Evolutionary conservation across 257 asterid genomes (phyloP), one percentile per base, ranked within the genome.

Genomic region (Knoxia roxburghii): DNA sequence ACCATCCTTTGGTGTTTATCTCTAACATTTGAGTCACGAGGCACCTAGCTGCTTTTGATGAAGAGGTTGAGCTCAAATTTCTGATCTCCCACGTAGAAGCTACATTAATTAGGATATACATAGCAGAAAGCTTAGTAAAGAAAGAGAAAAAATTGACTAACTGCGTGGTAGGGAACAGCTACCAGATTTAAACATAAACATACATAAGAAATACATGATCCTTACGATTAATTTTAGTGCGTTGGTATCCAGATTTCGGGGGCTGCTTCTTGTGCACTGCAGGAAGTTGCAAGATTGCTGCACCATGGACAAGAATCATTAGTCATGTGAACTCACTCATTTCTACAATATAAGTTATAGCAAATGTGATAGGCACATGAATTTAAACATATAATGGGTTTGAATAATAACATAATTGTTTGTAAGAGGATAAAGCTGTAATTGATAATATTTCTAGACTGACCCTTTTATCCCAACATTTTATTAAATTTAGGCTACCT

Each of bases 41-140:
- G 79, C 96, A 87, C 76, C 80, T 83, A 65, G 78, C 78, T 75
- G 77, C 72, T 71, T 51, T 74, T 73, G 75, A 59, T 9, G 90
- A 73, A 26, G 93, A 75, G 37, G 89, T 67, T 26, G 83, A 50
- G 79, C 75, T 81, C 75, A 94, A 65, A 76, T 86, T 79, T 73
- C 88, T 82, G 43, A 94, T 89, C 85, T 94, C 99, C 99, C 99
- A 94, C 11, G 96, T 78, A 68, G 98, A 90, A 83, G 96, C 99
- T 94, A 71, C 79, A 83, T 33, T 40, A 4, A 45, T 27, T 40
- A 57, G 4, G 63, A 82, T 65, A 70, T 12, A 58, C 45, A 37
- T 37, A 53, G 74, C 70, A 50, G 72, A 68, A 56, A 64, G 59
- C 54, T 26, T 45, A 46, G 17, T 27, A 37, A 2, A 24, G 51